These are phyloP conservation scores for Megacollybia marginata DNA, from an alignment of 768 basidiomycete genomes.

Conservation along the genomic window DNA sequence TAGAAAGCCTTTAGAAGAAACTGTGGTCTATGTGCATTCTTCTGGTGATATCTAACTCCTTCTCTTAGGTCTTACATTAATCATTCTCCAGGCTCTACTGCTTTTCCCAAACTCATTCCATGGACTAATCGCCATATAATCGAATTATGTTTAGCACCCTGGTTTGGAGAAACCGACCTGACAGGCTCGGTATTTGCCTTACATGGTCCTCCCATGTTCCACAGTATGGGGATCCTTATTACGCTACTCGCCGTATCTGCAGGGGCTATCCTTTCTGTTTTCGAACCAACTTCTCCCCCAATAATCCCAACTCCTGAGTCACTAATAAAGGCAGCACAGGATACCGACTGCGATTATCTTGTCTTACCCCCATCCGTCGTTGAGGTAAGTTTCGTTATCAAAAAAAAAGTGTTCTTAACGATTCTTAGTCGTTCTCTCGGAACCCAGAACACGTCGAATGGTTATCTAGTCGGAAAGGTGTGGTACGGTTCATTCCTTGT, in stretches of 20 bases:
- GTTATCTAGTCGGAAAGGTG: not conserved
- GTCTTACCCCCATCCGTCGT: constrained; percentile 19
- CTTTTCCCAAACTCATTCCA: constrained; percentile 1
- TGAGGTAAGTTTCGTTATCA: constrained; percentile 11
- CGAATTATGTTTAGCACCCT: not conserved
- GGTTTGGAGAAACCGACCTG: constrained; percentile 2
- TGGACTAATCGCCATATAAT: not conserved
- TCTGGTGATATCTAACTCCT: not conserved
- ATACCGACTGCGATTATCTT: constrained; percentile 10
- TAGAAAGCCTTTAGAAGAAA: not conserved
- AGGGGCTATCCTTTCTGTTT: not conserved
- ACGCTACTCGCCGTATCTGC: not conserved
- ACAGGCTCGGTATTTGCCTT: not conserved
- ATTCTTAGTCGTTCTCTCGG: not conserved
- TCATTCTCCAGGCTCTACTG: not conserved
- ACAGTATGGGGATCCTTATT: not conserved
- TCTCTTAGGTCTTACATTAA: not conserved
- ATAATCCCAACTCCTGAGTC: constrained; percentile 18
- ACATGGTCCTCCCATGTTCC: constrained; percentile 2
- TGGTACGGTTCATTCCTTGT: not conserved
- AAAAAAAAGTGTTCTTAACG: not conserved
- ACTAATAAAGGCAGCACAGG: constrained; percentile 12
- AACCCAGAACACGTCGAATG: constrained; percentile 1
- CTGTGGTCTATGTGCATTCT: not conserved
- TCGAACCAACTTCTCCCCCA: constrained; percentile 8